Evolutionary conservation across 495 filamentous ascomycete genomes (phyloP).

Genomic region (Trichoderma asperelloides): DNA sequence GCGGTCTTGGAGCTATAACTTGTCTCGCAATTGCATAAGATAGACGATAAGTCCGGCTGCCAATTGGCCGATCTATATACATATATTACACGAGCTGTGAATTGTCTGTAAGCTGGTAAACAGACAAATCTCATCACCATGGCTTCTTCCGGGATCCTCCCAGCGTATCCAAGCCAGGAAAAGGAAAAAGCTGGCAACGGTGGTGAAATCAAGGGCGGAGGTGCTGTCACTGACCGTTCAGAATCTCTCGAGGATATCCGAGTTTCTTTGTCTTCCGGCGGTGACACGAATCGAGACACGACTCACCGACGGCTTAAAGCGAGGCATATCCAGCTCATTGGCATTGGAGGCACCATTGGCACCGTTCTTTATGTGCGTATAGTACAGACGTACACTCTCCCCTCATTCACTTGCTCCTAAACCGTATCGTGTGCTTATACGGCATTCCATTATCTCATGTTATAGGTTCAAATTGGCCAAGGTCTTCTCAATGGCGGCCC

Average conservation of each 20-base stretch:
- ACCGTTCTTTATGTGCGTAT: conserved; percentile 23
- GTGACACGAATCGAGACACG: conserved; percentile 14
- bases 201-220: not conserved
- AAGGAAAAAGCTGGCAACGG: conserved; percentile 12
- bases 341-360: conserved; percentile 51
- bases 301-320: conserved; percentile 38
- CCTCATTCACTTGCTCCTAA: not conserved
- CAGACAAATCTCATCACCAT: not conserved
- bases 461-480: conserved; percentile 47
- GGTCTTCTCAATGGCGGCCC: conserved; percentile 64
- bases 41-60: too few species aligned
- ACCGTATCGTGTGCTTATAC: not conserved
- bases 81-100: too few species aligned
- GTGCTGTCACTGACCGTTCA: conserved; percentile 4
- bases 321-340: conserved; percentile 45
- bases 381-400: not conserved
- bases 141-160: not conserved
- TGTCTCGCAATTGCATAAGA: too few species aligned
- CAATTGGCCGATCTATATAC: too few species aligned
- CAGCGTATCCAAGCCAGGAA: not conserved
- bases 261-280: conserved; percentile 7
- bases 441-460: conserved; percentile 28
- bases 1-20: not conserved
- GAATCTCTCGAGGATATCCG: not conserved
- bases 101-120: not conserved